A percentile compares a stretch with the other conserved stretches of the same genome.
These are phyloP conservation scores for Sanghuangporus baumii DNA, from an alignment of 1,284 basidiomycete genomes.

Conservation along the genomic window DNA sequence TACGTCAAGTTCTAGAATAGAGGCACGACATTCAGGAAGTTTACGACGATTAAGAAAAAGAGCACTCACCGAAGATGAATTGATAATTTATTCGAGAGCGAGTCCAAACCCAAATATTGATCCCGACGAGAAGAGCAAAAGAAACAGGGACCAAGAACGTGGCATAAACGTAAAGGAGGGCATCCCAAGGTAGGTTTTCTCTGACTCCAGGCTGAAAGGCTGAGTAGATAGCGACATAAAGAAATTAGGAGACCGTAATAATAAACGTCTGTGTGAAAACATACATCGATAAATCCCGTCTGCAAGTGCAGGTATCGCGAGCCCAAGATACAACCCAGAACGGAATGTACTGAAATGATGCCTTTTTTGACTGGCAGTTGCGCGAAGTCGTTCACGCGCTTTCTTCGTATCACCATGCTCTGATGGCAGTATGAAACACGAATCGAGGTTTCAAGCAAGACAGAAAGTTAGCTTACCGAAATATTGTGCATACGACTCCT, in stretches of 20 bases:
- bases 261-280: conserved; percentile 22
- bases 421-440: conserved; percentile 26
- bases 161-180: conserved; percentile 78
- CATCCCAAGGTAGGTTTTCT: conserved; percentile 62
- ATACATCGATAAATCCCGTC: conserved; percentile 67
- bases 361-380: conserved; percentile 46
- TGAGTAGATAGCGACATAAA: conserved; percentile 24
- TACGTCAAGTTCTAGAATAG: conserved; percentile 61
- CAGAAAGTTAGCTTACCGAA: conserved; percentile 54
- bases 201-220: conserved; percentile 60
- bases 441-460: neutral
- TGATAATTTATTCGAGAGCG: conserved; percentile 78
- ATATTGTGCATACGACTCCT: conserved; percentile 63
- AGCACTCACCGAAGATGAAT: conserved; percentile 77
- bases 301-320: conserved; percentile 71
- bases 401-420: conserved; percentile 82
- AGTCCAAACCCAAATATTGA: conserved; percentile 80
- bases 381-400: conserved; percentile 66
- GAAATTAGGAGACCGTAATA: neutral
- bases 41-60: neutral
- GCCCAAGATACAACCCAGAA: conserved; percentile 72
- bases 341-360: conserved; percentile 78
- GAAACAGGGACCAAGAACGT: conserved; percentile 71
- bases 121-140: conserved; percentile 73
- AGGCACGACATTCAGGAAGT: neutral